phyloP scores from a whole-genome alignment of 176 grass and related monocot genomes.

The Aegilops umbellulata region DNA sequence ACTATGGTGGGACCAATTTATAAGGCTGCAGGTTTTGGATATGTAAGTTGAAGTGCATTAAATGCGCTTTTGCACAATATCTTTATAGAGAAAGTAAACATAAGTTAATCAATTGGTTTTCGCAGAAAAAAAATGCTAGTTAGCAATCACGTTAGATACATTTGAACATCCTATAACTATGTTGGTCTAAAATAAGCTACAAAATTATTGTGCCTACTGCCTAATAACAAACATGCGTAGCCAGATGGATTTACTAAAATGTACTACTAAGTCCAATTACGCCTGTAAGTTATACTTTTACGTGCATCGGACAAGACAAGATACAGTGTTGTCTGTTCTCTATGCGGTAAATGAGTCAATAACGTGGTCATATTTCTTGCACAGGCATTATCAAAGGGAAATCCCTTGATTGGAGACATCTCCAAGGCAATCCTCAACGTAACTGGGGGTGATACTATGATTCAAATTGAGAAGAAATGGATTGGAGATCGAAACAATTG shows the following conservation, averaged over 20 bases:
- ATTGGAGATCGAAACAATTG: conserved; percentile 27
- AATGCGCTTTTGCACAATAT: background rate
- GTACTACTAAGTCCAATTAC: background rate
- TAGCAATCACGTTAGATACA: background rate
- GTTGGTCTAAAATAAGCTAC: background rate
- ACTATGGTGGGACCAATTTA: conserved; percentile 66
- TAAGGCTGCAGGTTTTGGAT: conserved; percentile 50
- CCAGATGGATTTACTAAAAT: background rate
- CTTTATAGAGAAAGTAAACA: background rate
- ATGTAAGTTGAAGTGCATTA: conserved; percentile 40
- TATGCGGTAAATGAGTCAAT: background rate
- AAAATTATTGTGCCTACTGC: background rate
- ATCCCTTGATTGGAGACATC: conserved; percentile 34
- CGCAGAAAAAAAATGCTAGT: background rate
- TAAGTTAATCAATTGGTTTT: background rate
- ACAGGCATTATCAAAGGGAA: conserved; percentile 48
- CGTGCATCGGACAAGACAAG: background rate
- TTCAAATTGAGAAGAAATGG: conserved; percentile 49
- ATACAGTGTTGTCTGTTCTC: background rate
- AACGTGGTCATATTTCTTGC: conserved; percentile 4
- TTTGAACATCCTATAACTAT: background rate
- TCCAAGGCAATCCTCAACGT: conserved; percentile 60
- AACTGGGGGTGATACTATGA: conserved; percentile 38
- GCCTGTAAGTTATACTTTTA: background rate
- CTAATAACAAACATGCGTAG: background rate